phyloP scores from a whole-genome alignment of 768 basidiomycete genomes.

The Suillus fuscotomentosus region DNA sequence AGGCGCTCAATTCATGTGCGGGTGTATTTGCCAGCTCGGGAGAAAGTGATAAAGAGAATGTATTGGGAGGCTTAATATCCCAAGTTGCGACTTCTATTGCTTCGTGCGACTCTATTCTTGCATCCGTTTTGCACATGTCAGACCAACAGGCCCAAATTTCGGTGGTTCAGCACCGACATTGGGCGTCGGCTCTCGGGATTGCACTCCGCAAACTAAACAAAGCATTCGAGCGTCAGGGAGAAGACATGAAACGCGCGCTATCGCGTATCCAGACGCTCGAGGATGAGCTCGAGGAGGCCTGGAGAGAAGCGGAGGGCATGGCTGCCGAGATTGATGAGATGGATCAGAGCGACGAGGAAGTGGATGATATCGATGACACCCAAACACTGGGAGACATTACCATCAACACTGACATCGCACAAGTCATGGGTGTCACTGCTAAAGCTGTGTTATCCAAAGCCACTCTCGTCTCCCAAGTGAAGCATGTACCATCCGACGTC shows the following conservation, averaged over 20 bases:
- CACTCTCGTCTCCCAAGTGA: constrained; percentile 23
- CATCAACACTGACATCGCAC: constrained; percentile 26
- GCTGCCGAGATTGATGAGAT: constrained; percentile 71
- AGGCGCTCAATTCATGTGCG: constrained; percentile 60
- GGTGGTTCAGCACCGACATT: constrained; percentile 61
- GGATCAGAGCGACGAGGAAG: constrained; percentile 34
- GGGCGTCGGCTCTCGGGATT: constrained; percentile 73
- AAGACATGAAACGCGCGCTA: constrained; percentile 51
- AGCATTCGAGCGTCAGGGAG: constrained; percentile 64
- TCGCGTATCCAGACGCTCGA: constrained; percentile 54
- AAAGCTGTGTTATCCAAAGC: constrained; percentile 38
- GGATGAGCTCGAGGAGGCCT: constrained; percentile 76
- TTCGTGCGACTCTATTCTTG: constrained; percentile 56
- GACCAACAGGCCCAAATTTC: constrained; percentile 68
- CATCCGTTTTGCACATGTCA: constrained; percentile 53
- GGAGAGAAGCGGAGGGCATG: constrained; percentile 73
- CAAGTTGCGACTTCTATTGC: constrained; percentile 62
- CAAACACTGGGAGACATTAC: constrained; percentile 20
- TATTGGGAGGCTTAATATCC: constrained; percentile 42
- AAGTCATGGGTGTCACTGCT: constrained; percentile 38
- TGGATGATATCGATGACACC: constrained; percentile 28
- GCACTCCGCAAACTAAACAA: constrained; percentile 79
- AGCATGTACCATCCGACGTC: constrained; percentile 14
- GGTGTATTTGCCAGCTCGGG: constrained; percentile 22
- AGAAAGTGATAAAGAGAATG: constrained; percentile 37